These are phyloP conservation scores for Aspergillus pseudoglaucus DNA, from an alignment of 2,329 filamentous ascomycete genomes.

Conservation along the genomic window DNA sequence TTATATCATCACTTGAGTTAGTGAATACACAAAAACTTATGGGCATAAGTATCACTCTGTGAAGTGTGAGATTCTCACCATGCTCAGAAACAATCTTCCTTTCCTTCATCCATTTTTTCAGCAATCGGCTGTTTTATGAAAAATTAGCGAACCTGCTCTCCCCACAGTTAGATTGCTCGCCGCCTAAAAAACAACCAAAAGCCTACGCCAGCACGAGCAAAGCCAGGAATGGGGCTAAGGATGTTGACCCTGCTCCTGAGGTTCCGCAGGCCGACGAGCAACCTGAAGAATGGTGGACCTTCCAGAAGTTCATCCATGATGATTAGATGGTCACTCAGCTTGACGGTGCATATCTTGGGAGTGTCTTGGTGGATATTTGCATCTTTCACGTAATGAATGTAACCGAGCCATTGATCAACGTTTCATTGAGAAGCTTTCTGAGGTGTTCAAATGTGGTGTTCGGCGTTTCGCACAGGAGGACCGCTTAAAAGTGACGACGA, in stretches of 20 bases:
- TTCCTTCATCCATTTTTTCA: neutral
- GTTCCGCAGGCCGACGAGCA: neutral
- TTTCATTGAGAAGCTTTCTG: neutral
- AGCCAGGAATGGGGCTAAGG: neutral
- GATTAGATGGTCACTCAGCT: neutral
- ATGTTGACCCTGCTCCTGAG: neutral
- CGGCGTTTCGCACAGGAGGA: neutral
- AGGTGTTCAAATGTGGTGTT: neutral
- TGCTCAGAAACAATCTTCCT: neutral
- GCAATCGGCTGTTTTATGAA: neutral
- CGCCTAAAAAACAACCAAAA: neutral
- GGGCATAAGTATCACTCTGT: neutral
- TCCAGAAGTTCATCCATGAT: neutral
- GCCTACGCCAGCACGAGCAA: neutral
- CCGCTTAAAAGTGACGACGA: neutral
- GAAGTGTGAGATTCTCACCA: neutral
- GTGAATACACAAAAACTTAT: neutral
- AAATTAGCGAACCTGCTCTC: neutral
- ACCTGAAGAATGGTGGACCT: neutral
- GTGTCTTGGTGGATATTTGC: neutral
- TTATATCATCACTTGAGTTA: neutral
- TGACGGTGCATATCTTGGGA: neutral
- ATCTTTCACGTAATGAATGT: neutral
- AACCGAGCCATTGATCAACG: neutral
- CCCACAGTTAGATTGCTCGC: neutral